A percentile compares a stretch with the other conserved stretches of the same genome.
These are phyloP conservation scores for Hebeloma cylindrosporum DNA, from an alignment of 768 basidiomycete species.

Conservation along the genomic window DNA sequence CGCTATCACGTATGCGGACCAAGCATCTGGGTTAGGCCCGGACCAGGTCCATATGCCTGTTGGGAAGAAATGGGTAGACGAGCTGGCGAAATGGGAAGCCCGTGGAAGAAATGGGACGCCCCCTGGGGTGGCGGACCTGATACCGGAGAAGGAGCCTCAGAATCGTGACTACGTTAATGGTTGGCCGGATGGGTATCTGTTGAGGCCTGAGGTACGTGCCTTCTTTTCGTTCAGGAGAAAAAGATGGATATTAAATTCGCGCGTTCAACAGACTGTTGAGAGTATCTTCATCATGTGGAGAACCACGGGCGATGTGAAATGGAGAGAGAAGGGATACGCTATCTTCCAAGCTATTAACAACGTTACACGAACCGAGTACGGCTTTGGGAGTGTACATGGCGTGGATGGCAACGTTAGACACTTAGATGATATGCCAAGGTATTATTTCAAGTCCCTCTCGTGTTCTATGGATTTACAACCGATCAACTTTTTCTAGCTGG, in stretches of 20 bases:
- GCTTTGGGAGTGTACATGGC: constrained; percentile 54
- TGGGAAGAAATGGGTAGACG: constrained; percentile 47
- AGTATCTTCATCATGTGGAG: constrained; percentile 70
- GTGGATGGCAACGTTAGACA: constrained; percentile 40
- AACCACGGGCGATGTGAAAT: constrained; percentile 59
- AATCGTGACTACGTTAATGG: constrained; percentile 51
- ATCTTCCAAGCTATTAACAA: constrained; percentile 66
- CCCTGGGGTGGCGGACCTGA: constrained; percentile 46
- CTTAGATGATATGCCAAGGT: constrained; percentile 76
- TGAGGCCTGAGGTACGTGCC: constrained; percentile 65
- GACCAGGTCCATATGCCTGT: constrained; percentile 47
- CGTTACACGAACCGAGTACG: constrained; percentile 51
- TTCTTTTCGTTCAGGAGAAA: not conserved
- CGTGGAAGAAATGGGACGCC: constrained; percentile 38
- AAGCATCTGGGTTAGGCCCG: constrained; percentile 62
- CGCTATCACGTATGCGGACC: constrained; percentile 66
- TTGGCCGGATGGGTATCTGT: constrained; percentile 42
- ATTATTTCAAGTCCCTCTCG: constrained; percentile 18
- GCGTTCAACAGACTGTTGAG: constrained; percentile 58
- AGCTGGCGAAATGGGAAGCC: constrained; percentile 44
- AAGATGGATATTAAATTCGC: too few species aligned
- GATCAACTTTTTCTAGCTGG: constrained; percentile 30
- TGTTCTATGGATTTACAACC: not conserved
- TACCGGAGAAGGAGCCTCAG: constrained; percentile 21
- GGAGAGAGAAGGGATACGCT: constrained; percentile 72